Evolutionary conservation across 495 filamentous ascomycete species (phyloP), one percentile per base, ranked within the genome.

Genomic region (Schizothecium vesticola): DNA sequence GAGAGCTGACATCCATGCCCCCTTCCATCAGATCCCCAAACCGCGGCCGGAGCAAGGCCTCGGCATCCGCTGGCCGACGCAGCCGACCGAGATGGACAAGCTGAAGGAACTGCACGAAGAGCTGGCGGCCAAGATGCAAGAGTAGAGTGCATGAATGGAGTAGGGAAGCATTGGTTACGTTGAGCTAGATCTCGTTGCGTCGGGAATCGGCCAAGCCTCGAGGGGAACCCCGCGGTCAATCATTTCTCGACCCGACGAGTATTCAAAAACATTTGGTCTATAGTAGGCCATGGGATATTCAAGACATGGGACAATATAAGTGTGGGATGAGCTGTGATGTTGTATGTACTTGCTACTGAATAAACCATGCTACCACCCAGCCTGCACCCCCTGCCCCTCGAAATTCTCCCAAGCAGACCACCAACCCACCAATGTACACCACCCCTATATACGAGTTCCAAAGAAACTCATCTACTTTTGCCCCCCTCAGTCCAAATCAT

Each of bases 51-150:
- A 83, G 62, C 91, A 98, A 77, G 95, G 95, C 21, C 80, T 99
- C 57, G 86, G 83, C 24, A 85, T 99, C 67, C 76, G 81, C 25
- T 99, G 95, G 95, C 92, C 93, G 43, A 79, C 87, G 64, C 84
- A 93, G 82, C 78, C 80, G 70, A 83, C 87, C 4, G 90, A 97
- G 72, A 96, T 94, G 90, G 91, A 91, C 10, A 86, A 87, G 77
- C 78, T 99, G 68, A 93, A 94, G 86, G 88, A 85, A 67, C 81
- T 95, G 70, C 81, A 82, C 67, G 92, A 93, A 78, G 90, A 94
- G 65, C 80, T 99, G 72, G 96, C 94, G 87, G 74, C 88, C 24
- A 97, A 93, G 86, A 92, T 99, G 83, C 97, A 86, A 87, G 33
- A 43, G 33, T 13, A 6, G 26, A 1, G 6, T 22, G 10, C 13